These are phyloP conservation scores for Ogataea nonfermentans DNA, from an alignment of 805 yeast species.

Conservation along the genomic window DNA sequence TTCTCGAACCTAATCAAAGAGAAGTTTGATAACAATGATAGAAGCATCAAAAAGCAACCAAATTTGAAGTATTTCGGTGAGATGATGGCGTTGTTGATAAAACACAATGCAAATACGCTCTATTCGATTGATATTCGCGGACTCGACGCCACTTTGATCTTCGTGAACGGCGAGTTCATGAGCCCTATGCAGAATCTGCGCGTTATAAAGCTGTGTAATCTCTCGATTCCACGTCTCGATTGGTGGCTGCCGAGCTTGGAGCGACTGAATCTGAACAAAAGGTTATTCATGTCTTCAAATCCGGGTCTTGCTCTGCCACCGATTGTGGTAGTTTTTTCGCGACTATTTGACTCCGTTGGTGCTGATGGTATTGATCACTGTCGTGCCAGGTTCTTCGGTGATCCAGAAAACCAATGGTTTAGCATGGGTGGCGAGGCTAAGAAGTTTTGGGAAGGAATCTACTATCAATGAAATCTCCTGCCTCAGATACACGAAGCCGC, in stretches of 20 bases:
- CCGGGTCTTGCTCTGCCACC: conserved; percentile 20
- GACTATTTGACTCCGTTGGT: conserved; percentile 33
- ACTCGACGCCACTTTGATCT: conserved; percentile 23
- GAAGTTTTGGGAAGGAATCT: conserved; percentile 16
- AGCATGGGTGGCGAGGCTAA: conserved; percentile 20
- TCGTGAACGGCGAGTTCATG: conserved; percentile 8
- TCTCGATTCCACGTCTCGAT: conserved; percentile 23
- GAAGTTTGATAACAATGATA: conserved; percentile 11
- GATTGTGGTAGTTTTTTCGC: conserved; percentile 30
- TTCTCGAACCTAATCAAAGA: conserved; percentile 15
- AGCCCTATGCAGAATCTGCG: conserved; percentile 13
- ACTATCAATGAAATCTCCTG: conserved; percentile 11
- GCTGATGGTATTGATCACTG: conserved; percentile 13
- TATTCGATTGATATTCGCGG: conserved; percentile 22
- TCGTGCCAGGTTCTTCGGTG: conserved; percentile 24
- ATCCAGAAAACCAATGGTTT: conserved; percentile 18
- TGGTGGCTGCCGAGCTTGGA: conserved; percentile 28
- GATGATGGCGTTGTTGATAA: conserved; percentile 17
- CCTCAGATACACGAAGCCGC: conserved; percentile 1
- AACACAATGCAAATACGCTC: conserved; percentile 13
- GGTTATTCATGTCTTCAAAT: conserved; percentile 9
- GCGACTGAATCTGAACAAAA: conserved; percentile 12
- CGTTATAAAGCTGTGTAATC: conserved; percentile 19
- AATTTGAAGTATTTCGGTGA: conserved; percentile 16
- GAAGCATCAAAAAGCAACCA: conserved; percentile 17